Evolutionary conservation across 208 protist genomes (phyloP).

Genomic region (Acanthamoeba lenticulata): DNA sequence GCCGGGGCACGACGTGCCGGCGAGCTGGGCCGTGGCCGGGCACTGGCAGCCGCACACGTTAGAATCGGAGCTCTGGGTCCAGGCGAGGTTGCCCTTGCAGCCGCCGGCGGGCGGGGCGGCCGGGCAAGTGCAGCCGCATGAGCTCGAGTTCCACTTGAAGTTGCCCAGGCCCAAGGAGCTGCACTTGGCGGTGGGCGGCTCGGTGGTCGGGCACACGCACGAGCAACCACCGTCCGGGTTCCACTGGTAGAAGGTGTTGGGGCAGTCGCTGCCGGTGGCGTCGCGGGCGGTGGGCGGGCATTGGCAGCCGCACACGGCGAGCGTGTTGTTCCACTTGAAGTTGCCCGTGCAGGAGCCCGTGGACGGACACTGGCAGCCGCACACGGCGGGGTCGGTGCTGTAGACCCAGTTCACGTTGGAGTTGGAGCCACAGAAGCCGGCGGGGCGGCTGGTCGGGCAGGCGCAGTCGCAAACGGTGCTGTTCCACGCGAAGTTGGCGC

Average conservation of each 20-base stretch:
- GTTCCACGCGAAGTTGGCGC: not conserved
- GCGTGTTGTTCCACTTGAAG: not conserved
- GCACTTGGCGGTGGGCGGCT: not conserved
- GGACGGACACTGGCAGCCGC: not conserved
- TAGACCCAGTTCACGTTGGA: not conserved
- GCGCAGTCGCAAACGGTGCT: not conserved
- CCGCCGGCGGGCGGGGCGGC: no score
- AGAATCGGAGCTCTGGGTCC: no score
- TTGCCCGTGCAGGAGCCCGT: not conserved
- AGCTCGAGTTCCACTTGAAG: not conserved
- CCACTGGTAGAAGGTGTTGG: conserved; percentile 1
- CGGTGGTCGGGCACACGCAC: not conserved
- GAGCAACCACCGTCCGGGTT: not conserved
- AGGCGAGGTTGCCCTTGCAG: no score
- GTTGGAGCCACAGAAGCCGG: no score
- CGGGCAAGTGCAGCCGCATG: not conserved
- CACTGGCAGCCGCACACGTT: no score
- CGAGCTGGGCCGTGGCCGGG: not conserved
- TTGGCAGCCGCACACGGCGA: not conserved
- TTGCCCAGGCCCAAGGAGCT: not conserved
- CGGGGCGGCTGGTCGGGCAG: not conserved
- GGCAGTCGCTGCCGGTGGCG: not conserved
- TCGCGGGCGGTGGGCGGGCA: not conserved
- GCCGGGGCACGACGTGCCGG: not conserved
- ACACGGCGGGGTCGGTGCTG: not conserved